Evolutionary conservation across 306 rosid genomes (phyloP).

Genomic region (Begonia masoniana): DNA sequence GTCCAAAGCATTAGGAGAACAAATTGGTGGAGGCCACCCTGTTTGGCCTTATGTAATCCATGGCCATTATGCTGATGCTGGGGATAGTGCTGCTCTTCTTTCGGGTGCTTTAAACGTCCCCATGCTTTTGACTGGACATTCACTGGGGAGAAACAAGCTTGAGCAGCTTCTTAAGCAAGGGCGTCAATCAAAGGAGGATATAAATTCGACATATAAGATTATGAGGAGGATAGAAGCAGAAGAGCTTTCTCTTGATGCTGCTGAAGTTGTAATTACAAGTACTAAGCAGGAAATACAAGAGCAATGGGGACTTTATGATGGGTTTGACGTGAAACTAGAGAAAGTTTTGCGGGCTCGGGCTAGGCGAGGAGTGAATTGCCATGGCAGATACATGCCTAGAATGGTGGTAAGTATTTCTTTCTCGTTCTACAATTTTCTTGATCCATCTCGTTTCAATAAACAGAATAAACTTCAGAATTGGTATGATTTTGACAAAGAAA

Average conservation of each 20-base stretch:
- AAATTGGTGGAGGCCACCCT: constrained; percentile 68
- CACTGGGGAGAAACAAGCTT: constrained; percentile 85
- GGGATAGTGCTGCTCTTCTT: constrained; percentile 84
- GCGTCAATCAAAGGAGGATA: constrained; percentile 82
- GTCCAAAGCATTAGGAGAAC: constrained; percentile 87
- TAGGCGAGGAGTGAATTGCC: constrained; percentile 69
- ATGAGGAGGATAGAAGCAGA: constrained; percentile 90
- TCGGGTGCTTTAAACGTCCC: constrained; percentile 91
- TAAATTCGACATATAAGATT: constrained; percentile 74
- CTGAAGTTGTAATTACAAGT: constrained; percentile 89
- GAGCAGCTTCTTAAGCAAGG: constrained; percentile 90
- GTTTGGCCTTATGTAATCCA: constrained; percentile 92
- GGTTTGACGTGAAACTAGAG: constrained; percentile 86
- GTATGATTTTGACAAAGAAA: too few species aligned
- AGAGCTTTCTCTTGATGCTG: constrained; percentile 81
- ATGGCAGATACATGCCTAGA: constrained; percentile 87
- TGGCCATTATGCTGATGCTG: constrained; percentile 91
- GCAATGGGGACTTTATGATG: constrained; percentile 95
- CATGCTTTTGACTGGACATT: constrained; percentile 85
- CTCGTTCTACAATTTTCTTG: too few species aligned
- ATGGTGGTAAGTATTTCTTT: constrained; percentile 54
- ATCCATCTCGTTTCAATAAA: too few species aligned
- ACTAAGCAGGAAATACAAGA: constrained; percentile 83
- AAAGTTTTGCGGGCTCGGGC: constrained; percentile 79
- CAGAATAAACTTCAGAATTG: too few species aligned